phyloP scores from a whole-genome alignment of 2,329 filamentous ascomycete genomes.

The Aspergillus puulaauensis region DNA sequence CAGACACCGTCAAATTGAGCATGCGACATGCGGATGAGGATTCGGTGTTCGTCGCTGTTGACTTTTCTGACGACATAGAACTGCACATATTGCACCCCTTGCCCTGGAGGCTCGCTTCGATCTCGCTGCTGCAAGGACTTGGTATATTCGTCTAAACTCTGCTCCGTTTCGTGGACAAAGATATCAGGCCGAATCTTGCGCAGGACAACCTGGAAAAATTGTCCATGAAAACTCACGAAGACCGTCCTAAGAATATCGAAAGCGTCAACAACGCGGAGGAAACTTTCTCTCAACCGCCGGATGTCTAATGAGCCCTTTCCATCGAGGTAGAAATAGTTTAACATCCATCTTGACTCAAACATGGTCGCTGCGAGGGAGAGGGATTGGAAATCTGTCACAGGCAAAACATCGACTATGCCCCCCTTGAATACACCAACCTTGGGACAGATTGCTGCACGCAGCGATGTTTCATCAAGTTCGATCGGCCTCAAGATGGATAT shows the following conservation, averaged over 20 bases:
- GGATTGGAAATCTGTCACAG: conserved; percentile 52
- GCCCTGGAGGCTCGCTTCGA: conserved; percentile 54
- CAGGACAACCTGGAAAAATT: conserved; percentile 59
- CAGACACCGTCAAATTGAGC: conserved; percentile 70
- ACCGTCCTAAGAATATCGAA: conserved; percentile 68
- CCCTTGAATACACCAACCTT: conserved; percentile 53
- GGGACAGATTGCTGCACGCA: conserved; percentile 42
- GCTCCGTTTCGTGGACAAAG: conserved; percentile 54
- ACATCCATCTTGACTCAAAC: conserved; percentile 42
- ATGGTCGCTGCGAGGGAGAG: conserved; percentile 37
- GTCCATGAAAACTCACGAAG: conserved; percentile 55
- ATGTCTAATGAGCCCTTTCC: conserved; percentile 46
- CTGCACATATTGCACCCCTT: conserved; percentile 61
- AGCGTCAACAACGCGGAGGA: conserved; percentile 53
- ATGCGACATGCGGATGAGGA: conserved; percentile 63
- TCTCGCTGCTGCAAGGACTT: conserved; percentile 57
- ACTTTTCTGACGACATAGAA: conserved; percentile 55
- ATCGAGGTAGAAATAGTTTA: conserved; percentile 60
- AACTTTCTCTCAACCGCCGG: conserved; percentile 46
- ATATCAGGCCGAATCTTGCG: conserved; percentile 54
- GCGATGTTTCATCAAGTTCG: conserved; percentile 36
- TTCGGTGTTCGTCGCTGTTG: conserved; percentile 46
- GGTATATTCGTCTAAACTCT: conserved; percentile 52
- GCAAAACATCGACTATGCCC: conserved; percentile 57
- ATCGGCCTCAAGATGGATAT: conserved; percentile 26